phyloP scores from a whole-genome alignment of 2,329 filamentous ascomycete genomes.

The Pestalotiopsis sp. region DNA sequence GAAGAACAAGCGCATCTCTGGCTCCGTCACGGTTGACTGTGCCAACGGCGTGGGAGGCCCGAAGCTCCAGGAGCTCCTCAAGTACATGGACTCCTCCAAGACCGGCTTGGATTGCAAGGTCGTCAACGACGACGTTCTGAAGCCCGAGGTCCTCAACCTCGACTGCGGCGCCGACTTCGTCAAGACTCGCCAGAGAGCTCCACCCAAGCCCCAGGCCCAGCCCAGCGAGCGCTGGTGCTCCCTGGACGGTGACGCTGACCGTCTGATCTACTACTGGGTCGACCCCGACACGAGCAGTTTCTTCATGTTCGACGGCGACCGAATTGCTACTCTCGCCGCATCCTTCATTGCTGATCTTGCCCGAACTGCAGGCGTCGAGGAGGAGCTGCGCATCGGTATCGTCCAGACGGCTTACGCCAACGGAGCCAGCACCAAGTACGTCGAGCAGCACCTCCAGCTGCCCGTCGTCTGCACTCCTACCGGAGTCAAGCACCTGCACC shows the following conservation, averaged over 20 bases:
- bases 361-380: slow-evolving; percentile 73
- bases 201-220: slow-evolving; percentile 76
- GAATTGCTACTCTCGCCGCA: slow-evolving; percentile 91
- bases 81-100: slow-evolving; percentile 71
- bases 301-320: slow-evolving; percentile 92
- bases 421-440: slow-evolving; percentile 88
- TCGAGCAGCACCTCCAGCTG: slow-evolving; percentile 82
- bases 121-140: slow-evolving; percentile 89
- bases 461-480: slow-evolving; percentile 93
- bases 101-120: slow-evolving; percentile 79
- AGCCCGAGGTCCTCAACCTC: slow-evolving; percentile 84
- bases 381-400: slow-evolving; percentile 86
- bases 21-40: slow-evolving; percentile 83
- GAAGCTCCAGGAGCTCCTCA: slow-evolving; percentile 83
- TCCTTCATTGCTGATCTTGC: slow-evolving; percentile 91
- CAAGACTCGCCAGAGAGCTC: slow-evolving; percentile 93
- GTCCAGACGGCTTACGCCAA: slow-evolving; percentile 98
- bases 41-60: slow-evolving; percentile 96
- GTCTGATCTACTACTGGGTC: slow-evolving; percentile 91
- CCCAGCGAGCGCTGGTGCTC: slow-evolving; percentile 82
- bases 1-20: slow-evolving; percentile 71
- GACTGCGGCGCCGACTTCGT: slow-evolving; percentile 97
- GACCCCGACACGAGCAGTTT: slow-evolving; percentile 76
- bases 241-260: slow-evolving; percentile 92
- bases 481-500: slow-evolving; percentile 96